These are phyloP conservation scores for Trichophyton simii DNA, from an alignment of 2,329 filamentous ascomycete species.

Conservation along the genomic window DNA sequence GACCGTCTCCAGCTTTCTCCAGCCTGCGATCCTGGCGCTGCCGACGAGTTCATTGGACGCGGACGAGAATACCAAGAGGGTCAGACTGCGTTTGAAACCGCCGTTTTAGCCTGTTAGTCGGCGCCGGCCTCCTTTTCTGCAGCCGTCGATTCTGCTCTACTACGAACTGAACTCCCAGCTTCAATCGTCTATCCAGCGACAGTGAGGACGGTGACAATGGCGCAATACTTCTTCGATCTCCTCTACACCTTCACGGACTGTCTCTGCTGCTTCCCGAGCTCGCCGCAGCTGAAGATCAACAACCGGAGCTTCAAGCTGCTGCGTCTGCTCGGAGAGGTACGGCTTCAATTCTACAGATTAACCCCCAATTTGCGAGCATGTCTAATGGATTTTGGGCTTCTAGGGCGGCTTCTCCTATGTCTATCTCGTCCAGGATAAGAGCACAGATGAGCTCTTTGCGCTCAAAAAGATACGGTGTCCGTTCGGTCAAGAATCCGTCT, in stretches of 20 bases:
- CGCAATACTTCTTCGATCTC: slow-evolving; percentile 74
- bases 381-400: slow-evolving; percentile 3
- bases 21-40: too few relatives aligned
- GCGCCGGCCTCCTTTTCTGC: too few relatives aligned
- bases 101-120: too few relatives aligned
- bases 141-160: neutral
- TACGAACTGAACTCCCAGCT: neutral
- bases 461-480: slow-evolving; percentile 98
- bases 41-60: too few relatives aligned
- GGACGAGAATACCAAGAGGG: too few relatives aligned
- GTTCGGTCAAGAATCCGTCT: slow-evolving; percentile 90
- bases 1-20: neutral
- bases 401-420: slow-evolving; percentile 94
- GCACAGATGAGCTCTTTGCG: slow-evolving; percentile 71
- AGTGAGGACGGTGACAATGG: slow-evolving; percentile 42
- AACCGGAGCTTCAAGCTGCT: slow-evolving; percentile 90
- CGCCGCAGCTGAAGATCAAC: slow-evolving; percentile 91
- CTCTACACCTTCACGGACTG: slow-evolving; percentile 89
- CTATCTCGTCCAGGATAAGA: slow-evolving; percentile 90
- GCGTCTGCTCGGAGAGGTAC: slow-evolving; percentile 79
- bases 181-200: neutral
- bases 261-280: slow-evolving; percentile 90
- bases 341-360: slow-evolving; percentile 13
- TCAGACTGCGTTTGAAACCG: too few relatives aligned
- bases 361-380: neutral